Evolutionary conservation across 139 green algal species (phyloP).

Genomic region (Haematococcus lacustris): DNA sequence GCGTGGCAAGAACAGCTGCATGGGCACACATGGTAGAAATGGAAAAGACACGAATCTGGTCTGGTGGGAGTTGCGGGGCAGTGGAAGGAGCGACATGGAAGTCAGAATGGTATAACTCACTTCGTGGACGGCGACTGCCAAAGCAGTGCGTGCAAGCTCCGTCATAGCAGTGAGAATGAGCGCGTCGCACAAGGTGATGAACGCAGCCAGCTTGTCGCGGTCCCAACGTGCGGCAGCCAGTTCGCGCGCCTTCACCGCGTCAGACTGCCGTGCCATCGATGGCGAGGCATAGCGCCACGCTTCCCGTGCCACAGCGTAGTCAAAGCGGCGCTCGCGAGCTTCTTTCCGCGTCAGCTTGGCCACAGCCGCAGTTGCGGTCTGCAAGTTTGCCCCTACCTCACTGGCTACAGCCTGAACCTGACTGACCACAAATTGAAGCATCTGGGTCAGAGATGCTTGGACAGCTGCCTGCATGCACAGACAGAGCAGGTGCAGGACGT

Average conservation of each 20-base stretch:
- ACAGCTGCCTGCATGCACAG: conserved; percentile 11
- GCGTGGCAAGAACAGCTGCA: no score
- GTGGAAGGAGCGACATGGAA: no score
- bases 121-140: conserved; percentile 13
- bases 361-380: conserved; percentile 18
- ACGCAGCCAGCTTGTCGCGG: conserved; percentile 14
- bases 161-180: conserved; percentile 19
- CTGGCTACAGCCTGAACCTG: conserved; percentile 22
- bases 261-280: no score
- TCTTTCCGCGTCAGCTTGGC: conserved; percentile 17
- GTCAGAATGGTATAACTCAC: no score
- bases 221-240: no score
- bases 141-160: conserved; percentile 22
- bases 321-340: conserved; percentile 20
- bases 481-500: no score
- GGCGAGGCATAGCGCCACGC: no score
- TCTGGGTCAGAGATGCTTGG: conserved; percentile 17
- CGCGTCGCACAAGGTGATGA: conserved; percentile 20
- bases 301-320: no score
- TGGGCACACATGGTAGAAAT: no score
- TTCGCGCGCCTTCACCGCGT: no score
- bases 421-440: conserved; percentile 1
- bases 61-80: no score
- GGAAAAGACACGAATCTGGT: no score
- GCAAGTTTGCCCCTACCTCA: conserved; percentile 12